phyloP scores from a whole-genome alignment of 306 rosid genomes.

The Datisca glomerata region DNA sequence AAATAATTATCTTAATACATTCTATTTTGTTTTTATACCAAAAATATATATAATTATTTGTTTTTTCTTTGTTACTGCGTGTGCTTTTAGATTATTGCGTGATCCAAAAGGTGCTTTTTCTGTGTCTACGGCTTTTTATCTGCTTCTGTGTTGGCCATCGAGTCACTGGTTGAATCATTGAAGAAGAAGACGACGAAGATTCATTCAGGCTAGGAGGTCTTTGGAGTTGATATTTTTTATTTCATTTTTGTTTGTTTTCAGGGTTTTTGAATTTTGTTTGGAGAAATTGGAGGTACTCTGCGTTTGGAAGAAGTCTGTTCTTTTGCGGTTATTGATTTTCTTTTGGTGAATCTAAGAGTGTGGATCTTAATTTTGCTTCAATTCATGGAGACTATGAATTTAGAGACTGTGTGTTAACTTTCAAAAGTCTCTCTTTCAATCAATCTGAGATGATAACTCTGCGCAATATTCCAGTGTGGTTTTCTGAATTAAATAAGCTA shows the following conservation, averaged over 20 bases:
- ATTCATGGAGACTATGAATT: not conserved
- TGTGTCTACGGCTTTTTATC: slow-evolving; percentile 13
- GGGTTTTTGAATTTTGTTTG: no score
- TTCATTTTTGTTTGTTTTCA: no score
- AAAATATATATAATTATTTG: no score
- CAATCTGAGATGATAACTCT: not conserved
- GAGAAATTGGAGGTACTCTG: no score
- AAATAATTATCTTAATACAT: no score
- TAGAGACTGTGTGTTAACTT: not conserved
- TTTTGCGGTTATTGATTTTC: no score
- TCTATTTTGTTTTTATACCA: no score
- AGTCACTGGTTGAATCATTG: slow-evolving; percentile 9
- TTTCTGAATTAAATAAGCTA: no score
- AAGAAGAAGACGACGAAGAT: slow-evolving; percentile 1
- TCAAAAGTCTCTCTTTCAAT: no score
- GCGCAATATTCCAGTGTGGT: not conserved
- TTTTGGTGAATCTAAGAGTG: no score
- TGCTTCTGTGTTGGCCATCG: slow-evolving; percentile 12
- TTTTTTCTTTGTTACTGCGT: not conserved
- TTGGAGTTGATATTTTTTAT: not conserved
- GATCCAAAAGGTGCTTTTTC: slow-evolving; percentile 2
- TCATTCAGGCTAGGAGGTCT: not conserved
- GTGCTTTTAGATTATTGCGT: slow-evolving; percentile 9
- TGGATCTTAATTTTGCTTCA: slow-evolving; percentile 1
- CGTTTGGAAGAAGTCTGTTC: no score